These are phyloP conservation scores for Otatea glauca DNA, from an alignment of 176 grass and related monocot genomes.

Conservation along the genomic window DNA sequence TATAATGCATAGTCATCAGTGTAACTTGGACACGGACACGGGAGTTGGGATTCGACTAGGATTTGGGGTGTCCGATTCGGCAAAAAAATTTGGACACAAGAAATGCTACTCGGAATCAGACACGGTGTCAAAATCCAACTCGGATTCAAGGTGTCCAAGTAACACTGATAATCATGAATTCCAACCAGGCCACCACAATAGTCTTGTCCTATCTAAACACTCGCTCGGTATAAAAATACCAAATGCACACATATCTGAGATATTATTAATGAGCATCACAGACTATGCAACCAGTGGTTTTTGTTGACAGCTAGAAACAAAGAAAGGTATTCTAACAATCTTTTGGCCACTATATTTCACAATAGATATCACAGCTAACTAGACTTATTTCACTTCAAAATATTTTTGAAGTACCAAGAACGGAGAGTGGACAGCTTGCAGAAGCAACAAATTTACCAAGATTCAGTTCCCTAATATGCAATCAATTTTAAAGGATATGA, in stretches of 20 bases:
- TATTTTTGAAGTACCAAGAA: neutral
- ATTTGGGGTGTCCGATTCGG: too few species aligned
- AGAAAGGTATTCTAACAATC: neutral
- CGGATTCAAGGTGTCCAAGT: too few species aligned
- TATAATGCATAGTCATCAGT: neutral
- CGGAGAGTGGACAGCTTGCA: neutral
- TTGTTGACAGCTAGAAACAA: constrained; percentile 20
- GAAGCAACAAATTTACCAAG: constrained; percentile 13
- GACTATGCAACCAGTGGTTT: neutral
- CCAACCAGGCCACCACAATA: neutral
- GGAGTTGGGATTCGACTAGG: too few species aligned
- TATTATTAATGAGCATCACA: constrained; percentile 24
- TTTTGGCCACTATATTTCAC: constrained; percentile 14
- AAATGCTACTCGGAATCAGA: too few species aligned
- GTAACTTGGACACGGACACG: too few species aligned
- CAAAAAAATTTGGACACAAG: too few species aligned
- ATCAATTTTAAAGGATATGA: neutral
- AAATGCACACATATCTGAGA: neutral
- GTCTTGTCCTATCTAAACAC: neutral
- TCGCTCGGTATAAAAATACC: neutral
- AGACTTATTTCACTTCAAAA: constrained; percentile 9
- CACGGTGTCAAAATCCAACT: too few species aligned
- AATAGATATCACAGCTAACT: neutral
- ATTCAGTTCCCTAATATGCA: constrained; percentile 26
- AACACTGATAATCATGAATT: neutral